Base-by-base conservation (phyloP, 129 eudicot genomes). In the Gnaphalium uliginosum region DNA sequence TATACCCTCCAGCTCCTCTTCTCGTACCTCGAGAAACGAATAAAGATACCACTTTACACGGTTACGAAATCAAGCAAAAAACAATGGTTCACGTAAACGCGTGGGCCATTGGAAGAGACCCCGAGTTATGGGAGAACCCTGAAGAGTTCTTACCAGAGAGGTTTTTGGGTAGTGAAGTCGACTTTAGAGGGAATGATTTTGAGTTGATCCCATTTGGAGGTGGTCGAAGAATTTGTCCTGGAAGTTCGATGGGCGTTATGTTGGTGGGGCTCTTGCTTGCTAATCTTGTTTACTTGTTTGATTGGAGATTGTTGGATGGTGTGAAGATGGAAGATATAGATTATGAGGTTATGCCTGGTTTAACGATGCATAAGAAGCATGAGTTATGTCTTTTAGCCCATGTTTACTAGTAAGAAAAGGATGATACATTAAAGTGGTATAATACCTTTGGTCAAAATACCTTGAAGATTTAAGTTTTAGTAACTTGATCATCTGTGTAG, bases 321-420 rank as follows among this genome's bases (percentile, higher is more conserved):
- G n/a, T 83, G 60, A 46, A 26, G 11, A 59, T n/a, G 11, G 82
- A 83, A 79, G 87, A 83, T 61, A 22, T 83, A 53, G 82, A 83
- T 62, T 75, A 56, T 56, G 71, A 79, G 29, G 81, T 61, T 30
- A 10, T 30, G 43, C 72, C 83, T 0, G 87, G 87, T 1, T 3
- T 79, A 30, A 76, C 87, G n/a, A 83, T 83, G 81, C 87, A 83
- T 41, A 83, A 83, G 68, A 79, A 19, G 19, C 75, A 78, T 79
- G 78, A 76, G 6, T 81, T 79, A 46, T 66, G 61, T 54, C 83
- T 83, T 14, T 19, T 79, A n/a, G 69, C 86, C 14, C 26, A 61
- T 60, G 32, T 50, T 41, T 22, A 33, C 71, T 46, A 14, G 53
- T 51, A 62, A 62, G 69, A 25, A 6, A 1, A 76, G 18, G 14